Evolutionary conservation across 257 asterid species (phyloP).

Genomic region (Echites panduratus): DNA sequence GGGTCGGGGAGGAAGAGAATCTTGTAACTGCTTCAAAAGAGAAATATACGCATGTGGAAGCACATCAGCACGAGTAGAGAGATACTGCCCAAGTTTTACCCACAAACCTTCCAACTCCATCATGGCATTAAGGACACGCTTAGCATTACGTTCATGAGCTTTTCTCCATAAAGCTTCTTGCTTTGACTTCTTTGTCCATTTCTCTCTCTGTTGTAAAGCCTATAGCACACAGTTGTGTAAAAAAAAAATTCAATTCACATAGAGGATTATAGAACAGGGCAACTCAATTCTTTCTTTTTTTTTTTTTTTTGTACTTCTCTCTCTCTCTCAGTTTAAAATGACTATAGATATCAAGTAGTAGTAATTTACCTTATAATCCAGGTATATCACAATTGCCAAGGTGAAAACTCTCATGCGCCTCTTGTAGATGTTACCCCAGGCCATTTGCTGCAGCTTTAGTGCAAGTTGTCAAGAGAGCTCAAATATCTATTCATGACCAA

Average conservation of each 20-base stretch:
- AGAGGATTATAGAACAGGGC: slow-evolving; percentile 12
- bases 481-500: not conserved
- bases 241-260: slow-evolving; percentile 10
- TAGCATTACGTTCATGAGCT: slow-evolving; percentile 93
- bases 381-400: slow-evolving; percentile 68
- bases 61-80: slow-evolving; percentile 98
- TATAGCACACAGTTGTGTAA: slow-evolving; percentile 23
- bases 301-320: not conserved
- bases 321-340: slow-evolving; percentile 2
- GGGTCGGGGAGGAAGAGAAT: slow-evolving; percentile 94
- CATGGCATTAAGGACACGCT: slow-evolving; percentile 71
- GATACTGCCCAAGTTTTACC: slow-evolving; percentile 96
- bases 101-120: slow-evolving; percentile 90
- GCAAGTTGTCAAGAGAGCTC: not conserved
- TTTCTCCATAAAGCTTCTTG: slow-evolving; percentile 77
- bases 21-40: slow-evolving; percentile 87
- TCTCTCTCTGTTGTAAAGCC: slow-evolving; percentile 82
- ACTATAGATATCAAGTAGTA: slow-evolving; percentile 12
- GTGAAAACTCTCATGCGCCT: slow-evolving; percentile 84
- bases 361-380: slow-evolving; percentile 82
- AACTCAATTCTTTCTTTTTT: not conserved
- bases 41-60: slow-evolving; percentile 83
- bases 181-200: slow-evolving; percentile 64
- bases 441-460: slow-evolving; percentile 34
- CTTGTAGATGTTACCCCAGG: slow-evolving; percentile 81